A percentile compares a stretch with the other conserved stretches of the same genome.
Conservation (phyloP, 345 rosid genomes). For the Salix purpurea region DNA sequence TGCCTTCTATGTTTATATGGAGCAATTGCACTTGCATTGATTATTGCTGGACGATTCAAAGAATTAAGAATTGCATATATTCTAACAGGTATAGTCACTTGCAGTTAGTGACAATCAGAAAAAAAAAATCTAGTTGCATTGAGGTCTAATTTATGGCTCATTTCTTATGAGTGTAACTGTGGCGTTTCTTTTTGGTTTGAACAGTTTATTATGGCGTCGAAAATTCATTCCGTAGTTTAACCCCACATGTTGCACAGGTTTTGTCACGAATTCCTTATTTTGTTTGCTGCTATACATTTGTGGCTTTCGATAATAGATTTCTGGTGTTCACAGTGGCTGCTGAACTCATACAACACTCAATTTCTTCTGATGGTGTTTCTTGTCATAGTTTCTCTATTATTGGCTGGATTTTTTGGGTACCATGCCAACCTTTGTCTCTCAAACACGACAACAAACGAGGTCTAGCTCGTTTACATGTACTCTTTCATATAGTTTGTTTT, state of each 20-base stretch:
- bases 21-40: constrained; percentile 55
- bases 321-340: constrained; percentile 65
- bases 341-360: constrained; percentile 77
- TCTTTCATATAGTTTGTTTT: not conserved
- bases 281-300: not conserved
- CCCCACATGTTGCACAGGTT: constrained; percentile 74
- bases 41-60: constrained; percentile 72
- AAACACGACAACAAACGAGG: constrained; percentile 95
- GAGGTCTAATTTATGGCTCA: constrained; percentile 5
- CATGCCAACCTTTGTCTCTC: constrained; percentile 70
- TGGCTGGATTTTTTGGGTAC: constrained; percentile 82
- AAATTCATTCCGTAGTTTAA: constrained; percentile 58
- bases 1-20: constrained; percentile 71
- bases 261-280: not conserved
- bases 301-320: constrained; percentile 6
- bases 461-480: constrained; percentile 3
- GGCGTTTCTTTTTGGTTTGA: constrained; percentile 12
- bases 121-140: not conserved
- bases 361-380: constrained; percentile 85
- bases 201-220: constrained; percentile 83
- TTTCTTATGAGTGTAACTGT: constrained; percentile 4
- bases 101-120: not conserved
- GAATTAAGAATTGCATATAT: constrained; percentile 50
- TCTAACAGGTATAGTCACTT: constrained; percentile 47
- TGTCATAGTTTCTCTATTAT: constrained; percentile 64